Evolutionary conservation across 129 eudicot species (phyloP), one percentile per base, ranked within the genome.

Genomic region (Flaveria robusta): DNA sequence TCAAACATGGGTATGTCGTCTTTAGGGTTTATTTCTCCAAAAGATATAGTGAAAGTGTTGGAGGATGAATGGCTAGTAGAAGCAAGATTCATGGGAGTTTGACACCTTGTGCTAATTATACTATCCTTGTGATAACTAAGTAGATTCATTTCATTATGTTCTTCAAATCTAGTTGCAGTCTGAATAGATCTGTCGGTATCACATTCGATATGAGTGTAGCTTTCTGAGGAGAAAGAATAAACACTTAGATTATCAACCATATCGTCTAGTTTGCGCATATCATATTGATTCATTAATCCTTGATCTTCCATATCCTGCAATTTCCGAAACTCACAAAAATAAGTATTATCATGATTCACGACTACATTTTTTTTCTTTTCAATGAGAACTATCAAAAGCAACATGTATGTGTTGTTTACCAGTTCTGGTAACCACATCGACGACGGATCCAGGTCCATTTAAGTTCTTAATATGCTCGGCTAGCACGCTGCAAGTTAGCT

Each of bases 1-100:
- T 58, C 4, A 37, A 58, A 7, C 1, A 23, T 19, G 2, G 5
- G 13, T 26, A 58, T 73, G 11, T 26, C 19, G 0, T 26, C 37
- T 75, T 75, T 64, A 27, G 71, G 50, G 8, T 63, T 75, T 63
- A n/a, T 20, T 27, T 75, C 64, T 75, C 72, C 79, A 63, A 75
- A 75, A 63, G 63, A 63, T 26, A 63, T 63, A 18, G 63, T 75
- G 71, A 75, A 63, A 63, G 71, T 46, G 23, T 75, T 75, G 59
- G 78, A 74, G 24, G 70, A 23, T 3, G 77, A 42, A 56, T 56
- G 14, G 23, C 23, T 73, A 39, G 55, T 19, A 13, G 56, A 55
- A 58, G 9, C 42, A 39, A 42, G 16, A 2, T 47, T 0, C 64
- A 2, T 56, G 31, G 31, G 31, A 56, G 75, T 39, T 72, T 42